phyloP scores from a whole-genome alignment of 805 yeast genomes.

The Metschnikowia rubicola region DNA sequence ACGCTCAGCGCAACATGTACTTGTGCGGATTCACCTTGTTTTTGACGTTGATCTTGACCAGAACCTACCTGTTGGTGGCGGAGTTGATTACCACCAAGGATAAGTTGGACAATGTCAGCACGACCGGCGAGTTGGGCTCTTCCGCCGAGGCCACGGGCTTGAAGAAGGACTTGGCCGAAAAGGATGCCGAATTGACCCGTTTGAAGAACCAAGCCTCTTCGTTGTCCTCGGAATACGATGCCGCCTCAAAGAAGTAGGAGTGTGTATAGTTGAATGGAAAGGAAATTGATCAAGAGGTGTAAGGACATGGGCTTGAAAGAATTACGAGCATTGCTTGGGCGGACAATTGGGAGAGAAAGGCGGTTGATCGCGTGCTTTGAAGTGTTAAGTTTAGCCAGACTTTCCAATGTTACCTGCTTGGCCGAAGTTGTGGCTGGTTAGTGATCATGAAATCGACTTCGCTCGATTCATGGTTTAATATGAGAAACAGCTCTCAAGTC shows the following conservation, averaged over 20 bases:
- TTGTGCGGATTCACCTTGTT: slow-evolving; percentile 93
- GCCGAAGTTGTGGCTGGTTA: too few species aligned
- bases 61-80: slow-evolving; percentile 78
- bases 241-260: slow-evolving; percentile 18
- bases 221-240: slow-evolving; percentile 62
- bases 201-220: slow-evolving; percentile 72
- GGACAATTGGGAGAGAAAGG: too few species aligned
- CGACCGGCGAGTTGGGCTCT: slow-evolving; percentile 21
- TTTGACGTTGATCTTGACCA: slow-evolving; percentile 75
- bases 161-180: slow-evolving; percentile 45
- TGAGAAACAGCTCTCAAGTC: too few species aligned
- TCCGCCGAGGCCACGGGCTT: slow-evolving; percentile 43
- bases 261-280: not conserved
- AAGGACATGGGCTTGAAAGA: too few species aligned
- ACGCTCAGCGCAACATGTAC: slow-evolving; percentile 95
- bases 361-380: too few species aligned
- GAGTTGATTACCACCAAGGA: slow-evolving; percentile 68
- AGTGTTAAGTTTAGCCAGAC: too few species aligned
- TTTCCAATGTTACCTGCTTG: too few species aligned
- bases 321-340: too few species aligned
- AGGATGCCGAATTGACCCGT: slow-evolving; percentile 60
- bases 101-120: slow-evolving; percentile 41
- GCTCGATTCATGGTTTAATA: too few species aligned
- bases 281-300: too few species aligned
- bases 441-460: too few species aligned